phyloP scores from a whole-genome alignment of 768 basidiomycete species.

The Lenzites betulinus region DNA sequence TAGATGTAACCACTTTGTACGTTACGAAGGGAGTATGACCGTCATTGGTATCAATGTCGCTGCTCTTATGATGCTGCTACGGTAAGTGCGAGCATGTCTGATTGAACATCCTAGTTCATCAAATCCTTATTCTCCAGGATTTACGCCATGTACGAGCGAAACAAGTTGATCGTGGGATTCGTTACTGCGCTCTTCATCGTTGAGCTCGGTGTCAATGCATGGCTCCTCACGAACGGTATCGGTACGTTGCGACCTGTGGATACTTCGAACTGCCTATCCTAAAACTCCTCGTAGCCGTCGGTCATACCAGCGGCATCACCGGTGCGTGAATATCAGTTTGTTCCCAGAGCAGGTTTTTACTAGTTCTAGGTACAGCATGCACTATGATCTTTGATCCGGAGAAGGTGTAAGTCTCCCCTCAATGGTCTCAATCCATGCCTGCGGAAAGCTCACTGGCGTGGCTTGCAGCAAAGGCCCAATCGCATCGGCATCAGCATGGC shows the following conservation, averaged over 20 bases:
- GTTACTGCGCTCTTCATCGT: slow-evolving; percentile 39
- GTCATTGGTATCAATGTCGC: slow-evolving; percentile 54
- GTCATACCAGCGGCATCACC: slow-evolving; percentile 20
- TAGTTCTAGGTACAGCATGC: slow-evolving; percentile 35
- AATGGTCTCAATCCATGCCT: too few species aligned
- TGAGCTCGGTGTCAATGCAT: slow-evolving; percentile 52
- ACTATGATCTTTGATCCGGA: slow-evolving; percentile 40
- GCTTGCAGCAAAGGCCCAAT: slow-evolving; percentile 7
- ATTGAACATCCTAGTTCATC: neutral
- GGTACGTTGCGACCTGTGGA: slow-evolving; percentile 38
- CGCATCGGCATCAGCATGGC: slow-evolving; percentile 42
- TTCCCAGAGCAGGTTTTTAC: neutral
- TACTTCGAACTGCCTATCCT: neutral
- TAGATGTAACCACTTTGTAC: slow-evolving; percentile 35
- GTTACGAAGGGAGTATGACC: slow-evolving; percentile 45
- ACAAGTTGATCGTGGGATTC: slow-evolving; percentile 31
- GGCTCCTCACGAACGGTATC: slow-evolving; percentile 52
- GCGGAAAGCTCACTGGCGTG: neutral
- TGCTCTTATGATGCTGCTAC: slow-evolving; percentile 60
- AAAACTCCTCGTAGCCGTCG: slow-evolving; percentile 18
- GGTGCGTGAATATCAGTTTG: neutral
- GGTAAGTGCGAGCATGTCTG: slow-evolving; percentile 31
- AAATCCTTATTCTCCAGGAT: slow-evolving; percentile 22
- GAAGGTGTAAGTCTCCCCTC: neutral
- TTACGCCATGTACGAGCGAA: slow-evolving; percentile 33